Percentiles rank a stretch among this genome's conserved stretches.
These are phyloP conservation scores for Luzula sylvatica DNA, from an alignment of 176 grass and related monocot species.

Conservation along the genomic window DNA sequence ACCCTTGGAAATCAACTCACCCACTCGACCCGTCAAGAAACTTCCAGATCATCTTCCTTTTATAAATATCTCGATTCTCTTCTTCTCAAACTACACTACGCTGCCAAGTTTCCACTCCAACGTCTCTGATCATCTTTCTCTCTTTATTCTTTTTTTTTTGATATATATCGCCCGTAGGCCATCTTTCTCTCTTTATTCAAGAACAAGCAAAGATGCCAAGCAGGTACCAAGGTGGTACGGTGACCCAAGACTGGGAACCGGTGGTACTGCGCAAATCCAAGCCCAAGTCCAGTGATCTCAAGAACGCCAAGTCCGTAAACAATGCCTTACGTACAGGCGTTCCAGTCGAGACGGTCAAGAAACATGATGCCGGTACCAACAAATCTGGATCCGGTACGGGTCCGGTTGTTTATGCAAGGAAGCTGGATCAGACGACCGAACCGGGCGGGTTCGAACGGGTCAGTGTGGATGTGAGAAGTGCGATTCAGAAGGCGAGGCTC, in stretches of 20 bases:
- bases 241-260: conserved; percentile 91
- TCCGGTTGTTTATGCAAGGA: conserved; percentile 27
- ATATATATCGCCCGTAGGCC: background rate
- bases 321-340: conserved; percentile 51
- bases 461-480: conserved; percentile 37
- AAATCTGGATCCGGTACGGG: conserved; percentile 12
- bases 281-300: conserved; percentile 45
- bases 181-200: background rate
- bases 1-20: no score
- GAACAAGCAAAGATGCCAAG: conserved; percentile 30
- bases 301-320: conserved; percentile 64
- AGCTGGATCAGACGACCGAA: conserved; percentile 77
- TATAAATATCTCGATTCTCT: no score
- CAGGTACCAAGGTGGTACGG: conserved; percentile 29
- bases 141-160: no score
- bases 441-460: conserved; percentile 47
- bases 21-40: no score
- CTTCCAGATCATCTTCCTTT: no score
- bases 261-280: conserved; percentile 56
- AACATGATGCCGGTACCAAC: conserved; percentile 52
- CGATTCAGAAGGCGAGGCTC: conserved; percentile 67
- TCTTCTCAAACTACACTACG: no score
- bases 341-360: conserved; percentile 55
- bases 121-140: no score
- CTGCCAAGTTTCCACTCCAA: no score